Evolutionary conservation across 1,139 yeast genomes (phyloP), one percentile per base, ranked within the genome.

Genomic region (Blastobotrys ciferrii): DNA sequence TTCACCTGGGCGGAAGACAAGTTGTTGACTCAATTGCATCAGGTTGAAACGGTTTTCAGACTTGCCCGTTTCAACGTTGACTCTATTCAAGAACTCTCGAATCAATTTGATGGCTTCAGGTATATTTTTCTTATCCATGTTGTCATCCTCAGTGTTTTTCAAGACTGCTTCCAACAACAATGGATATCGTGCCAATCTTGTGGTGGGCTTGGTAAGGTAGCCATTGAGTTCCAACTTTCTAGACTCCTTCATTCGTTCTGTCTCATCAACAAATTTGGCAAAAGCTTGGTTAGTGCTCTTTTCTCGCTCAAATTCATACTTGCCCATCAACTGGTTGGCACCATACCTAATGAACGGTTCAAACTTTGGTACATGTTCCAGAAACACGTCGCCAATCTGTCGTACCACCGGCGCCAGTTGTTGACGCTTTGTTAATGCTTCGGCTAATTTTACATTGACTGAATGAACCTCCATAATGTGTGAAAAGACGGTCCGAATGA

Each of bases 281-380:
- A 92, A 92, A 54, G 87, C 79, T 51, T 94, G 84, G 66, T 94
- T 92, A 25, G 85, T 87, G 52, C 88, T 84, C 66, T 89, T 88
- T 64, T 92, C 98, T 46, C 97, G 78, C 69, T 92, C 98, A 69
- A 89, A 89, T 67, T 92, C 96, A 68, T 88, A 89, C 66, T 89
- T 88, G 11, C 97, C 98, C 70, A 88, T 89, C 47, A 92, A 89
- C 65, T 94, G 94, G 51, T 92, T 89, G n/a, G 97, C 97, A 52
- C 96, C 95, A 65, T 92, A 92, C 44, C 85, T 78, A 46, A 92
- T 84, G 68, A 91, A 92, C 2, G 98, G 96, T 54, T 89, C 96
- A 68, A 92, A 91, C 56, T 80, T 79, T 11, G 94, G 89, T 32
- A 91, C 88, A 63, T 76, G 84, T 57, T 89, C 94, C 50, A 91